Base-by-base conservation (phyloP, 345 rosid genomes). In the Orychophragmus violaceus region DNA sequence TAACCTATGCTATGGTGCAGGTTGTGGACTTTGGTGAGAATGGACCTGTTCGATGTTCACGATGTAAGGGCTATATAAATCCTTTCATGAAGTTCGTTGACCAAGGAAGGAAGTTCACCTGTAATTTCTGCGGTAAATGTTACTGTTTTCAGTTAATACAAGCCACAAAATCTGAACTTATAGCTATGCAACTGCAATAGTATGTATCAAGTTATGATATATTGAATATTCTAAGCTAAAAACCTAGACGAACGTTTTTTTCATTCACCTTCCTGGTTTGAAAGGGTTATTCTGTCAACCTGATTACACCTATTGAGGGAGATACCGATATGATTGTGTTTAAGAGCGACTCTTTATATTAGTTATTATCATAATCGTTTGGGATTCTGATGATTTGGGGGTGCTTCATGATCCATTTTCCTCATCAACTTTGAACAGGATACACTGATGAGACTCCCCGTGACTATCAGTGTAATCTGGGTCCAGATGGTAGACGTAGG, bases 41-140 rank as follows among this genome's bases (percentile, higher is more conserved):
- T 68, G 97, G 97, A 54, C 98, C 95, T 33, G 87, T 92, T 18
- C 84, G 97, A 69, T 92, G 97, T 83, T 84, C 95, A 70, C 88
- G 89, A 62, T 92, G 97, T 82, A 92, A 92, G 80, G 98, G 90
- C 19, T 92, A 92, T 78, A 82, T 87, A 77, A 92, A 92, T 76
- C 98, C 97, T 81, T 82, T 89, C 69, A 84, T 87, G 97, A 89
- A 80, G 78, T 89, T 92, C 72, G 75, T 85, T 76, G 95, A 92
- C 77, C 98, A 87, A 66, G 98, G 98, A 72, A 86, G 83, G 76
- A 82, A 77, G 64, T 92, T 89, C 82, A 79, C 83, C 77, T 92
- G 97, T 71, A 92, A 87, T 70, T 89, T 92, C 41, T 92, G 97
- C 42, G 87, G 87, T 83, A 55, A 78, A 70, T 80, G 28, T 50